Evolutionary conservation across 192 early-diverging fungal genomes (phyloP), one percentile per base, ranked within the genome.

Genomic region (Dimargaris cristalligena): DNA sequence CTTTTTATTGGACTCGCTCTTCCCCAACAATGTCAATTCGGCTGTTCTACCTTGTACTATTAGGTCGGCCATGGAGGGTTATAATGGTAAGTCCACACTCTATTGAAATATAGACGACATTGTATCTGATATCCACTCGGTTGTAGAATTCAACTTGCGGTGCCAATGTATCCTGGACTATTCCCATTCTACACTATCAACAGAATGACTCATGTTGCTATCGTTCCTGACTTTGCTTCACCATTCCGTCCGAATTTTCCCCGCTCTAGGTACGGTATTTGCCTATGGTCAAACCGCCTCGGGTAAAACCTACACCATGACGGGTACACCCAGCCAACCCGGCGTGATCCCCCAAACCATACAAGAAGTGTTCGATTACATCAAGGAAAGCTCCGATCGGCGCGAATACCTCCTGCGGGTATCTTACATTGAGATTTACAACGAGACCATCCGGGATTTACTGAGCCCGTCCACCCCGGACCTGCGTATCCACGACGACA

Each of bases 341-440:
- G 87, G 87, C 49, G 76, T 89, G 25, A 88, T 88, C 31, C 84
- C 84, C 1, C 77, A 80, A 44, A 79, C 87, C 2, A 77, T 89
- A 2, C 76, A 89, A 60, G 80, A 87, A 31, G 84, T 90, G 10
- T 90, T 90, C 67, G 58, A 77, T 22, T 84, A 81, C 60, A 90
- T 90, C 56, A 46, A 56, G 34, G 62, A 86, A 72, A 74, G 71
- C 32, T 68, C 65, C 4, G 79, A 82, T 28, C 77, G 79, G 34
- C 55, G 55, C 3, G 84, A 89, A 61, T 94, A 80, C 60, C 61
- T 92, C 25, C 61, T 94, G 48, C 77, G 86, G 45, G 89, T 92
- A n/a, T 85, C 83, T 9, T 93, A 92, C 67, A 59, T 94, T 62
- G 91, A 94, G 65, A 92, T 94, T 32, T 92, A 94, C 68, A 90